Percentiles rank a stretch among this genome's conserved stretches.
Evolutionary conservation across 2,329 filamentous ascomycete genomes (phyloP).

Genomic region (Xylariaceae sp.): DNA sequence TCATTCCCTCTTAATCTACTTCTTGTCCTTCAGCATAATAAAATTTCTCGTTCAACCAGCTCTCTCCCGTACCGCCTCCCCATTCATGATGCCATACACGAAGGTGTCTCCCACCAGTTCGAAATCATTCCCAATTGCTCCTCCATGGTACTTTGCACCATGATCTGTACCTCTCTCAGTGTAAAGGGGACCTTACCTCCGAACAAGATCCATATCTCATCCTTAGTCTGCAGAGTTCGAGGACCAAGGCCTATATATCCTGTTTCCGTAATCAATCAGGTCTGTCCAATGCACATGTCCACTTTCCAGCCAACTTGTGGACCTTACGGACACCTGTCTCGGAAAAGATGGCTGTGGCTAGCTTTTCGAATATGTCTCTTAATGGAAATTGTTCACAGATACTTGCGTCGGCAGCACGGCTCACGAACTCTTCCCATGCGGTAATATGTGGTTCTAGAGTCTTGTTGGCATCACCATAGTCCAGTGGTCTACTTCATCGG

Average conservation of each 20-base stretch:
- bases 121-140: background rate
- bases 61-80: background rate
- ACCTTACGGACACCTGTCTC: background rate
- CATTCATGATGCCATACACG: background rate
- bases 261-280: background rate
- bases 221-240: background rate
- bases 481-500: background rate
- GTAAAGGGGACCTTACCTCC: background rate
- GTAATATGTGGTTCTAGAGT: background rate
- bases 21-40: background rate
- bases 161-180: background rate
- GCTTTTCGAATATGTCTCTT: background rate
- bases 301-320: background rate
- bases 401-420: background rate
- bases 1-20: too few species aligned
- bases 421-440: background rate
- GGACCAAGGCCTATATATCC: background rate
- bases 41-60: background rate
- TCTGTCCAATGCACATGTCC: background rate
- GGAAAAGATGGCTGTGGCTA: background rate
- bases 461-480: background rate
- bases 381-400: background rate
- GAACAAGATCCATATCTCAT: background rate
- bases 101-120: background rate
- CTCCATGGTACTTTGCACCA: background rate